These are phyloP conservation scores for Pythium grandisporangium DNA, from an alignment of 352 stramenopile genomes.

Conservation along the genomic window DNA sequence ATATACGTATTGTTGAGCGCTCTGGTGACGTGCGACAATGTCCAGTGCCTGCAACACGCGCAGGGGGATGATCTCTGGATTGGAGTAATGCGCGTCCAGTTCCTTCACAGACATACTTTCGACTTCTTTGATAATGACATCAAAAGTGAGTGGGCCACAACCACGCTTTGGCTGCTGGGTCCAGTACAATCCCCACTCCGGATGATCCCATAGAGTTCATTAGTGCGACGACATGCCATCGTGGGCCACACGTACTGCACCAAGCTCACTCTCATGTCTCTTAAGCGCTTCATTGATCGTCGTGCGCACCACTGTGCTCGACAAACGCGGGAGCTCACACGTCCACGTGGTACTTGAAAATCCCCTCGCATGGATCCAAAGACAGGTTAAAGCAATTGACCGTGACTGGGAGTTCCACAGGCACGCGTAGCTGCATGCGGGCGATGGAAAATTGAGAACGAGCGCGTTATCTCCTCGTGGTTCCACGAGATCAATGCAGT, in stretches of 20 bases:
- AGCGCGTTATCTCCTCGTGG: constrained; percentile 23
- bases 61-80: constrained; percentile 50
- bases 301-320: constrained; percentile 37
- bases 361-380: constrained; percentile 31
- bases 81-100: constrained; percentile 33
- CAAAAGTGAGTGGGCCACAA: constrained; percentile 43
- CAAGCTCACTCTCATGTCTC: constrained; percentile 44
- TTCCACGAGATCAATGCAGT: constrained; percentile 18
- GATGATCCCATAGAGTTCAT: constrained; percentile 42
- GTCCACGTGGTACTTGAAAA: constrained; percentile 71
- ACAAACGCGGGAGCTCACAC: constrained; percentile 26
- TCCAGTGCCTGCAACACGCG: constrained; percentile 62
- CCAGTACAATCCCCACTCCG: constrained; percentile 19
- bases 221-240: constrained; percentile 59
- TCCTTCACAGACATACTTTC: constrained; percentile 42
- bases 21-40: constrained; percentile 27
- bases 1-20: neutral
- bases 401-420: constrained; percentile 25
- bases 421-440: constrained; percentile 22
- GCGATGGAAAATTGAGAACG: constrained; percentile 36
- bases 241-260: constrained; percentile 41
- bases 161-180: constrained; percentile 8
- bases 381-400: constrained; percentile 63
- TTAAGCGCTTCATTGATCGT: constrained; percentile 48
- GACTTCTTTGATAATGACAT: constrained; percentile 59